A percentile compares a stretch with the other conserved stretches of the same genome.
These are phyloP conservation scores for Melastoma candidum DNA, from an alignment of 441 rosid species.

Conservation along the genomic window DNA sequence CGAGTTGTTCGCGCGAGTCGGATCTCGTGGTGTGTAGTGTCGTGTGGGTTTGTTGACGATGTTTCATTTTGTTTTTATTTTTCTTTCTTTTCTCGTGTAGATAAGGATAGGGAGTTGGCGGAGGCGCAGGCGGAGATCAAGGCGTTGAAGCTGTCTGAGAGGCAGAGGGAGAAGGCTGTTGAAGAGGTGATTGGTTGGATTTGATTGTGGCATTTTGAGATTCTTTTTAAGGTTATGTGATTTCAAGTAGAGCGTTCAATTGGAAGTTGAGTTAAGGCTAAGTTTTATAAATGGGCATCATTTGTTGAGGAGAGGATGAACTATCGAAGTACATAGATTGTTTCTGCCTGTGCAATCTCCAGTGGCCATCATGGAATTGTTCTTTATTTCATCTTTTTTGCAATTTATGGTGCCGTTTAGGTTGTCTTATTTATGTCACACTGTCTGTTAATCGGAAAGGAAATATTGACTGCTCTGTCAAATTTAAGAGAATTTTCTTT, in stretches of 20 bases:
- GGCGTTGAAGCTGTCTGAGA: constrained; percentile 74
- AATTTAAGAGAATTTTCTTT: no score
- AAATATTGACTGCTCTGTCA: no score
- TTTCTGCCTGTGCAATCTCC: no score
- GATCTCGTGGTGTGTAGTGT: constrained; percentile 5
- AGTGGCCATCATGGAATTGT: no score
- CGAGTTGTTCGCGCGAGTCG: constrained; percentile 7
- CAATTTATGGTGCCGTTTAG: no score
- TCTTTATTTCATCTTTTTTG: no score
- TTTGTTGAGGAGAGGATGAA: no score
- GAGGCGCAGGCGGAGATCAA: constrained; percentile 94
- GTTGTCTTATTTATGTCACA: no score
- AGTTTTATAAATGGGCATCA: no score
- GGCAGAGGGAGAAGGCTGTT: constrained; percentile 88
- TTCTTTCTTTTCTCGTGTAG: constrained; percentile 26
- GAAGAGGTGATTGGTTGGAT: constrained; percentile 53
- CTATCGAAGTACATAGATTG: no score
- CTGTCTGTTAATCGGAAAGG: no score
- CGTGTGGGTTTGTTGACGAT: constrained; percentile 18
- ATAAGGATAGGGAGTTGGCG: constrained; percentile 85
- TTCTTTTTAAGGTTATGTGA: background rate
- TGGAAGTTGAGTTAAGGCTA: no score
- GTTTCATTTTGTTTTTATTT: constrained; percentile 9
- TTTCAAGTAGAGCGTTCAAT: background rate
- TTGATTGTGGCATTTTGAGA: background rate